Evolutionary conservation across 306 rosid genomes (phyloP).

Genomic region (Coriaria nepalensis): DNA sequence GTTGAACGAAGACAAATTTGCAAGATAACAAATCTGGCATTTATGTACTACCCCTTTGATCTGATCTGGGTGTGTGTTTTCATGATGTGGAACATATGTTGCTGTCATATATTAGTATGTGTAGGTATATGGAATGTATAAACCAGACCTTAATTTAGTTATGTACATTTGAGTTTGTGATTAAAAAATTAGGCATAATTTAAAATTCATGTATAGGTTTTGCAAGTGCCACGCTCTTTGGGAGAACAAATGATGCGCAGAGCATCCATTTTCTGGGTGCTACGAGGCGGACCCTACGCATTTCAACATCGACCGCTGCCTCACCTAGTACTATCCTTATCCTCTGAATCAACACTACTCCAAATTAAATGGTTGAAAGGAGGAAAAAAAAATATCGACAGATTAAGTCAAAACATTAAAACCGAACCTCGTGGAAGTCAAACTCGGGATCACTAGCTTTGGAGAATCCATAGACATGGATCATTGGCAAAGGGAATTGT

Average conservation of each 20-base stretch:
- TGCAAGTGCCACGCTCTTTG: slow-evolving; percentile 62
- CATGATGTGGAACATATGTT: slow-evolving; percentile 28
- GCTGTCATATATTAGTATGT: slow-evolving; percentile 45
- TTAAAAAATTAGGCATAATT: background rate
- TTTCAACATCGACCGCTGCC: slow-evolving; percentile 60
- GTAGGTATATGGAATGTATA: slow-evolving; percentile 11
- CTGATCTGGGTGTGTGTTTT: slow-evolving; percentile 8
- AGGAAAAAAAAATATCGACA: background rate
- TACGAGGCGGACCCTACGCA: slow-evolving; percentile 74
- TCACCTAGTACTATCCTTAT: slow-evolving; percentile 68
- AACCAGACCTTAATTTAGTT: too few relatives aligned
- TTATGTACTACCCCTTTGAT: slow-evolving; percentile 7
- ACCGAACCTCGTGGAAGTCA: slow-evolving; percentile 69
- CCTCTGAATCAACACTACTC: slow-evolving; percentile 35
- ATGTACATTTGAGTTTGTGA: too few relatives aligned
- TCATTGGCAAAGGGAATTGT: slow-evolving; percentile 44
- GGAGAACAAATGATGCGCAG: slow-evolving; percentile 81
- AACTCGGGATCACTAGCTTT: slow-evolving; percentile 92
- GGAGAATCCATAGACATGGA: slow-evolving; percentile 93
- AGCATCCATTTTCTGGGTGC: slow-evolving; percentile 98
- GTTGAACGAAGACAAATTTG: slow-evolving; percentile 20
- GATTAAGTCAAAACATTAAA: background rate
- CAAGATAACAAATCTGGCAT: slow-evolving; percentile 11
- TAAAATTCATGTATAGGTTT: slow-evolving; percentile 21
- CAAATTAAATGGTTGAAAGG: background rate